Evolutionary conservation across 2,329 filamentous ascomycete species (phyloP), one percentile per base, ranked within the genome.

Genomic region (Macroventuria anomochaeta): DNA sequence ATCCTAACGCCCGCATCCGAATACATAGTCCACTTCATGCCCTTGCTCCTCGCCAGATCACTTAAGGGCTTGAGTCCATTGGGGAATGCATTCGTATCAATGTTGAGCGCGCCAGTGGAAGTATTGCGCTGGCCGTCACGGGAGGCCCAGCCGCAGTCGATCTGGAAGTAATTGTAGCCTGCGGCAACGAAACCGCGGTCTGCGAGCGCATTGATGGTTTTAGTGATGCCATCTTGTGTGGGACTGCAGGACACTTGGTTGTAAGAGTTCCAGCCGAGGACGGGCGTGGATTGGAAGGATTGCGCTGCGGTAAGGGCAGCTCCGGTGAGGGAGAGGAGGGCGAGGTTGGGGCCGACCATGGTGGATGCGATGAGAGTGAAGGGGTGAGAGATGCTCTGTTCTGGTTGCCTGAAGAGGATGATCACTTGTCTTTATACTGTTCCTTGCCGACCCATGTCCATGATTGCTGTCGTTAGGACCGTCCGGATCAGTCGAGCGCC

Each of bases 11-110:
- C 61, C 1, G 61, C 61, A 43, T 64, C 61, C 8, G 59, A 63
- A 33, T 64, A 64, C 61, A 64, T 64, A 3, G 61, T 58, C 59
- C 61, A 63, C 34, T 64, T 64, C 61, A 64, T 64, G 7, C 59
- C 61, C 32, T 64, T 64, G n/a, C 47, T 57, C 13, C 61, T 59
- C 29, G 61, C 59, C 17, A 61, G 49, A 18, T 63, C 61, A 25
- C 57, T 61, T 40, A 64, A 15, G 6, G 61, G 59, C 10, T 61
- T 59, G 10, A 64, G 36, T 5, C 61, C 61, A 28, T 54, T 54
- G 1, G 59, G 61, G 3, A 64, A 64, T 0, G 58, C 61, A 0
- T 53, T 54, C 2, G 48, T 17, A 11, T 64, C 53, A 12, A 61
- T 36, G 26, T 59, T 56, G 17, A 64, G 28, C 12, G 61, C 61